Evolutionary conservation across 306 rosid genomes (phyloP), one percentile per base, ranked within the genome.

Genomic region (Ammopiptanthus mongolicus): DNA sequence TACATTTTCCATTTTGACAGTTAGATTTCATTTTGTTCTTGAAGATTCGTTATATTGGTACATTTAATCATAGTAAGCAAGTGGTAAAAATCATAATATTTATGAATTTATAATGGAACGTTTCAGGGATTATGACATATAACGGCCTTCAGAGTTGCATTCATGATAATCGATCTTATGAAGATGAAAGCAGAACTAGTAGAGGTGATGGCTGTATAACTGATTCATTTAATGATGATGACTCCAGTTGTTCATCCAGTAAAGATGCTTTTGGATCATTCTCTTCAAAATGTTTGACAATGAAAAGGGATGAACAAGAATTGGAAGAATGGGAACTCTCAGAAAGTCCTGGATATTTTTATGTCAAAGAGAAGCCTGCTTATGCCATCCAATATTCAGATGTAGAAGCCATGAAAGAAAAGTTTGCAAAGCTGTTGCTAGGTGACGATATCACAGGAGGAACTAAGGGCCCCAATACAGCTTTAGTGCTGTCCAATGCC

Each of bases 371-470:
- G 62, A 90, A 86, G 79, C 82, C 81, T 53, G 33, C 86, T 72
- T 83, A 71, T 77, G 74, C 79, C 3, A 33, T 88, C 58, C 86
- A 81, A 55, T 64, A 36, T 81, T 79, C 94, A 34, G 92, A 90
- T 28, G 88, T 88, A 29, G 91, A 93, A 67, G 84, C 85, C 58
- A 88, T 93, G 94, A 93, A 84, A 86, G 96, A 93, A 31, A 93
- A 87, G 73, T 93, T 90, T 71, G 81, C 92, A 42, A 90, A 84
- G 83, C 84, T 93, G 71, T 82, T 90, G 81, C 85, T 93, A 50
- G 98, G 98, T 55, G 98, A 87, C 64, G 98, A 93, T 82, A 29
- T 84, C 56, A 88, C 98, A 0, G 98, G 98, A 73, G 98, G 98
- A 41, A 51, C 83, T 63, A 88, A 83, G 51, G 95, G 98, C 70